Conservation (phyloP, 2,329 filamentous ascomycete species). For the Penicillium expansum region DNA sequence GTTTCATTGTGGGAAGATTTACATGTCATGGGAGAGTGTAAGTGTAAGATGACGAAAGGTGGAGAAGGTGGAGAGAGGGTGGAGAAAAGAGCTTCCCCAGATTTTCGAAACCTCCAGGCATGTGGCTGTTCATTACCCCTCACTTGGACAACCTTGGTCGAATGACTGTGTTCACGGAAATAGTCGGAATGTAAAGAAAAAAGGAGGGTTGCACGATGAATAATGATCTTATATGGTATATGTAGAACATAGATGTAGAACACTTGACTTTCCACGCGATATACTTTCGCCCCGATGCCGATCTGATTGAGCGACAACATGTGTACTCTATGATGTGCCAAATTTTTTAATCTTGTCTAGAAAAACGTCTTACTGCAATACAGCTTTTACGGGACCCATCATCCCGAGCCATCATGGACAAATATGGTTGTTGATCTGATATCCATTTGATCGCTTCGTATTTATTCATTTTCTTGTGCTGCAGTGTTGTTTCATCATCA, state of each 20-base stretch:
- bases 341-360: constrained; percentile 20
- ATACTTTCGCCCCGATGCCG: too few relatives aligned
- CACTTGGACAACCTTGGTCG: neutral
- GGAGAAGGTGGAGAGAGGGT: neutral
- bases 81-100: constrained; percentile 7
- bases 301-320: too few relatives aligned
- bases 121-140: neutral
- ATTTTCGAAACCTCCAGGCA: neutral
- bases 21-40: neutral
- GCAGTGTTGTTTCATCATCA: neutral
- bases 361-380: constrained; percentile 25
- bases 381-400: constrained; percentile 27
- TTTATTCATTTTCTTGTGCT: neutral
- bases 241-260: too few relatives aligned
- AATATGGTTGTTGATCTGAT: constrained; percentile 26
- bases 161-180: neutral
- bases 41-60: neutral
- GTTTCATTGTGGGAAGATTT: constrained; percentile 1
- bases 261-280: neutral
- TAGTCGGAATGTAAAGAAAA: neutral
- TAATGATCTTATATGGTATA: neutral
- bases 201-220: neutral
- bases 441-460: too few relatives aligned
- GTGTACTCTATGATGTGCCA: too few relatives aligned
- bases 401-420: constrained; percentile 29